A percentile compares a stretch with the other conserved stretches of the same genome.
phyloP scores from a whole-genome alignment of 2,329 filamentous ascomycete species.

The Fusarium decemcellulare region DNA sequence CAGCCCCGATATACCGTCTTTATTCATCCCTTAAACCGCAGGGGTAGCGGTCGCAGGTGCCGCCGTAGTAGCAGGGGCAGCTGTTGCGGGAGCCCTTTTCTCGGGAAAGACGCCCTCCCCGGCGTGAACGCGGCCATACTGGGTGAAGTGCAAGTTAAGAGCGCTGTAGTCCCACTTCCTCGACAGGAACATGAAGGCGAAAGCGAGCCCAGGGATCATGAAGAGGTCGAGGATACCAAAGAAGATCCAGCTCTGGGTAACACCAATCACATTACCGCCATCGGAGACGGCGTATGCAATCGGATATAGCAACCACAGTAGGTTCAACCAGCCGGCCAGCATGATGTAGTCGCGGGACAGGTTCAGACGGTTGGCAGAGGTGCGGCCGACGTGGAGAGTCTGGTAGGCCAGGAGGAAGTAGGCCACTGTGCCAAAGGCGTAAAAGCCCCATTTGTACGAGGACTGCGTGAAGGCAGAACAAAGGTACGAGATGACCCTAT shows the following conservation, averaged over 20 bases:
- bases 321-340: conserved; percentile 63
- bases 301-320: conserved; percentile 69
- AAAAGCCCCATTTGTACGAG: conserved; percentile 73
- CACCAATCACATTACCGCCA: conserved; percentile 34
- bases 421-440: conserved; percentile 64
- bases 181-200: conserved; percentile 60
- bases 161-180: conserved; percentile 65
- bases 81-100: conserved; percentile 51
- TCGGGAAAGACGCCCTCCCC: conserved; percentile 60
- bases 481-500: conserved; percentile 62
- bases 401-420: conserved; percentile 61
- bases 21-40: conserved; percentile 23
- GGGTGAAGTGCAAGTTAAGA: conserved; percentile 68
- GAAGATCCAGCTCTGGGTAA: conserved; percentile 45
- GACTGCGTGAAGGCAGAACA: conserved; percentile 62
- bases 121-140: conserved; percentile 66
- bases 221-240: conserved; percentile 68
- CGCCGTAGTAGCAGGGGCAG: conserved; percentile 21
- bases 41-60: conserved; percentile 24
- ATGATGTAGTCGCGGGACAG: conserved; percentile 60
- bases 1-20: neutral
- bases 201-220: conserved; percentile 60
- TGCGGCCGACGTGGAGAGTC: conserved; percentile 57
- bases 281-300: conserved; percentile 58
- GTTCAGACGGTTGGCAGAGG: conserved; percentile 58